These are phyloP conservation scores for Helotiales sp. DNA, from an alignment of 2,329 filamentous ascomycete genomes.

Conservation along the genomic window DNA sequence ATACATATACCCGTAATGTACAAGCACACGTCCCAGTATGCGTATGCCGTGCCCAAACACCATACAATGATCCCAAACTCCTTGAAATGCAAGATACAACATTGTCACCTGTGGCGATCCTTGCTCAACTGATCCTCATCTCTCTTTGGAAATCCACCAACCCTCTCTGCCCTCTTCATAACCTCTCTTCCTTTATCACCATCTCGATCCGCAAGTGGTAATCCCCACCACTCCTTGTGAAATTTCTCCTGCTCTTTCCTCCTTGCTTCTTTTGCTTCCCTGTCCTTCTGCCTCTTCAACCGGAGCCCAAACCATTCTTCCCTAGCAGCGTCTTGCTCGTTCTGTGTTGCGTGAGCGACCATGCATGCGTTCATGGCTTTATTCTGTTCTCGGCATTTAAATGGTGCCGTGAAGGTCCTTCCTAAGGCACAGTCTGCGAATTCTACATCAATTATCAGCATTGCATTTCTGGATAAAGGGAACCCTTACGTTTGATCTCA, in stretches of 20 bases:
- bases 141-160: constrained; percentile 53
- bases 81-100: constrained; percentile 5
- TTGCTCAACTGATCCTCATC: constrained; percentile 37
- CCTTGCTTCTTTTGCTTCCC: constrained; percentile 62
- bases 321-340: constrained; percentile 82
- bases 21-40: constrained; percentile 17
- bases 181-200: constrained; percentile 55
- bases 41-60: constrained; percentile 21
- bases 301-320: constrained; percentile 90
- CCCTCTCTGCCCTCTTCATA: constrained; percentile 53
- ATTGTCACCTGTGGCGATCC: constrained; percentile 35
- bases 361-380: constrained; percentile 93
- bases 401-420: constrained; percentile 84
- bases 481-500: constrained; percentile 69
- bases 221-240: constrained; percentile 66
- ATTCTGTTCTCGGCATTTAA: constrained; percentile 78
- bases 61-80: constrained; percentile 25
- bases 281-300: constrained; percentile 66
- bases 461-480: no score
- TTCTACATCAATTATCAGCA: constrained; percentile 49
- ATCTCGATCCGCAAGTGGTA: constrained; percentile 58
- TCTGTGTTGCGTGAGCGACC: constrained; percentile 79
- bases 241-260: constrained; percentile 65
- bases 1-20: constrained; percentile 26
- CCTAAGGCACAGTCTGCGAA: constrained; percentile 89